These are phyloP conservation scores for Psilocybe cyanescens DNA, from an alignment of 768 basidiomycete genomes.

Conservation along the genomic window DNA sequence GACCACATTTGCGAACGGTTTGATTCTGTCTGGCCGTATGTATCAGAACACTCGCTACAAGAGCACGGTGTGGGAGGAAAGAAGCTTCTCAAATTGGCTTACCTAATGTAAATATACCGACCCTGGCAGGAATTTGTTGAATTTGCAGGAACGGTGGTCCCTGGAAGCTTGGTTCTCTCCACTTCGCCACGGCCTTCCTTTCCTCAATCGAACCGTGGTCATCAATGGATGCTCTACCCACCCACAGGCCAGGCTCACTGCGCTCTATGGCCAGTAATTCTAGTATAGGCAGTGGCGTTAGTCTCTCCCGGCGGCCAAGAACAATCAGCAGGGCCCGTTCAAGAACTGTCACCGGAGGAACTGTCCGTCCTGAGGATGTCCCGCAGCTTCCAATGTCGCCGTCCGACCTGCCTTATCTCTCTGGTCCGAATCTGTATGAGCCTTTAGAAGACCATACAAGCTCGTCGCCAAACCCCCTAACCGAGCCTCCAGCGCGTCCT, in stretches of 20 bases:
- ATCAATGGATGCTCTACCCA: slow-evolving; percentile 19
- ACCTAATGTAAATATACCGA: slow-evolving; percentile 13
- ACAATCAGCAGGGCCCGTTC: slow-evolving; percentile 51
- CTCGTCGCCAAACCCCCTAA: slow-evolving; percentile 13
- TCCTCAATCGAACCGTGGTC: slow-evolving; percentile 10
- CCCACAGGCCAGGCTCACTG: slow-evolving; percentile 40
- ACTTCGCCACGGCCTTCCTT: slow-evolving; percentile 5
- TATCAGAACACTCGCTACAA: neutral
- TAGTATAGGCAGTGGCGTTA: slow-evolving; percentile 50
- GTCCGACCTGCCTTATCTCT: slow-evolving; percentile 40
- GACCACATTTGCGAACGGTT: slow-evolving; percentile 19
- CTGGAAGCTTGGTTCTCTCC: slow-evolving; percentile 12
- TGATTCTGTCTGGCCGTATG: slow-evolving; percentile 12
- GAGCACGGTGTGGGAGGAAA: neutral
- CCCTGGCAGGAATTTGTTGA: slow-evolving; percentile 12
- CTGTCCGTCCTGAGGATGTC: slow-evolving; percentile 26
- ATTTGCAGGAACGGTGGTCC: slow-evolving; percentile 19
- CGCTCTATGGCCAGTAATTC: slow-evolving; percentile 55
- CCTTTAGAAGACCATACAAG: slow-evolving; percentile 20
- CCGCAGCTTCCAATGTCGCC: slow-evolving; percentile 23
- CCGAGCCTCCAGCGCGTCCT: slow-evolving; percentile 25
- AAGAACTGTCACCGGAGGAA: slow-evolving; percentile 46
- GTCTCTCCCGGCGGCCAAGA: slow-evolving; percentile 57
- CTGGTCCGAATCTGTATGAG: slow-evolving; percentile 27
- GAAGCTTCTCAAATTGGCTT: slow-evolving; percentile 6